Percentiles rank a stretch among this genome's conserved stretches.
These are phyloP conservation scores for Sporopachydermia quercuum DNA, from an alignment of 805 yeast genomes.

Conservation along the genomic window DNA sequence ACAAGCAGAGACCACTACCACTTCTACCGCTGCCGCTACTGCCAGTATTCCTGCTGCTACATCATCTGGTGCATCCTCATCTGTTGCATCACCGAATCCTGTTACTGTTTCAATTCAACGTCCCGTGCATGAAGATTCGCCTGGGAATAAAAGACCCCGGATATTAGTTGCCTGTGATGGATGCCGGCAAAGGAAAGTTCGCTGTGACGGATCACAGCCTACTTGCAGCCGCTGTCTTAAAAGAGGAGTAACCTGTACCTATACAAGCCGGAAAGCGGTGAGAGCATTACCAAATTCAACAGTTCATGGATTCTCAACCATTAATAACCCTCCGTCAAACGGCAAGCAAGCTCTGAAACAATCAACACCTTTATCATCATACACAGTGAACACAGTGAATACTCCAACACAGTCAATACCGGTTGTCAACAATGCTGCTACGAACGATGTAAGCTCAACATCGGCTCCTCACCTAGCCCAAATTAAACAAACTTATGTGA, in stretches of 20 bases:
- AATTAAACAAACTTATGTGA: too few species aligned
- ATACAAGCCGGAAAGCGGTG: conserved; percentile 2
- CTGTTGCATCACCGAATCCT: too few species aligned
- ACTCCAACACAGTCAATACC: neutral
- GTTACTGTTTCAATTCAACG: too few species aligned
- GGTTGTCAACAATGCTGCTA: too few species aligned
- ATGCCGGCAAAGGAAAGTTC: conserved; percentile 7
- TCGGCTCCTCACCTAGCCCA: too few species aligned
- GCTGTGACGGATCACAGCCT: conserved; percentile 8
- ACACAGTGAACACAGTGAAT: neutral
- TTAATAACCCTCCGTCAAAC: too few species aligned
- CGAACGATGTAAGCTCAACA: neutral
- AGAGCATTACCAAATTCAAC: neutral
- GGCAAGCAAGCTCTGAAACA: too few species aligned
- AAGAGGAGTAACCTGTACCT: conserved; percentile 6
- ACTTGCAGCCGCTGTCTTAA: conserved; percentile 6
- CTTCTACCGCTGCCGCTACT: too few species aligned
- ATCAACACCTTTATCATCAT: neutral
- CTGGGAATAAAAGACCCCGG: conserved; percentile 1
- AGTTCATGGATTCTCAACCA: neutral
- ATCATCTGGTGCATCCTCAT: too few species aligned
- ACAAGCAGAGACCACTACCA: too few species aligned
- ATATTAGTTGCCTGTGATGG: conserved; percentile 6
- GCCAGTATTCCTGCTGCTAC: too few species aligned
- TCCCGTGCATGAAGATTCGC: neutral